These are phyloP conservation scores for Leccinum olivaceopallidum DNA, from an alignment of 768 basidiomycete species.

Conservation along the genomic window DNA sequence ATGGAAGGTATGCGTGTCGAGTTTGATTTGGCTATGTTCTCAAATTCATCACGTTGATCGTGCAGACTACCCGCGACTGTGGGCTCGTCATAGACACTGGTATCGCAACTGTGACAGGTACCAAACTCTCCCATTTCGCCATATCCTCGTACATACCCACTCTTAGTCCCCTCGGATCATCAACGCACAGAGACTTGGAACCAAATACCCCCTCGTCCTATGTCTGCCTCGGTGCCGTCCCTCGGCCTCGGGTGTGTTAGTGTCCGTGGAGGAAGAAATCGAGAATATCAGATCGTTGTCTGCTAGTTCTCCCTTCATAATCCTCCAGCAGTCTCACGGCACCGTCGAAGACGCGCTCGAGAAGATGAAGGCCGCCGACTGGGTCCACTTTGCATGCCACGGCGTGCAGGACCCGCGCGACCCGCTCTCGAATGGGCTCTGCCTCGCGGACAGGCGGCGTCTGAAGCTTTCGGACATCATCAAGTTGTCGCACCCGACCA, in stretches of 20 bases:
- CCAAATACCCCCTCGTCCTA: background rate
- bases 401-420: background rate
- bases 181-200: background rate
- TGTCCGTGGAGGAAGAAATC: background rate
- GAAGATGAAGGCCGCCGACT: background rate
- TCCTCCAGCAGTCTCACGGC: background rate
- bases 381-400: background rate
- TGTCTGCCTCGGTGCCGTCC: background rate
- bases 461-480: background rate
- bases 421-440: background rate
- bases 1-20: too few relatives aligned
- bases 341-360: background rate
- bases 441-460: background rate
- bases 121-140: background rate
- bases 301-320: background rate
- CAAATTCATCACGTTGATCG: too few relatives aligned
- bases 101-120: background rate
- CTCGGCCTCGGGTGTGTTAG: background rate
- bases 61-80: too few relatives aligned
- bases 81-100: too few relatives aligned
- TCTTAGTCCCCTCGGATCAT: background rate
- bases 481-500: background rate
- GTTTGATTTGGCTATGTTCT: too few relatives aligned
- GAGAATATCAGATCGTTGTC: background rate
- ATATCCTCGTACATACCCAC: background rate